These are phyloP conservation scores for Cyberlindnera meyerae DNA, from an alignment of 805 yeast species.

Conservation along the genomic window DNA sequence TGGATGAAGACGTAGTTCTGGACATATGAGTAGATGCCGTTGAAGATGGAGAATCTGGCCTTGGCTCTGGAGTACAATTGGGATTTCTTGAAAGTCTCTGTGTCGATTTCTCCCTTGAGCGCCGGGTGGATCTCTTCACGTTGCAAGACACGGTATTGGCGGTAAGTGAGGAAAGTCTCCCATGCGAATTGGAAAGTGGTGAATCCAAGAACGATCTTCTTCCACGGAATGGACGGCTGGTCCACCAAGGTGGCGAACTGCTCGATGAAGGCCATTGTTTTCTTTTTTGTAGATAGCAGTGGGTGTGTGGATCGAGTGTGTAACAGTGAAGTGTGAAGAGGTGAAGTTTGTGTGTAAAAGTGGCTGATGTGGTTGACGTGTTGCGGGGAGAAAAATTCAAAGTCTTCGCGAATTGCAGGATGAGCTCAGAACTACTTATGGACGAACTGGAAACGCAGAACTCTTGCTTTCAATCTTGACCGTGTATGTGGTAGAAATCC, in stretches of 20 bases:
- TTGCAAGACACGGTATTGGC: constrained; percentile 69
- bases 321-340: too few relatives aligned
- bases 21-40: constrained; percentile 44
- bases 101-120: constrained; percentile 62
- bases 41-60: constrained; percentile 58
- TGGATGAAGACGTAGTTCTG: constrained; percentile 56
- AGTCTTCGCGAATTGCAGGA: too few relatives aligned
- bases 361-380: too few relatives aligned
- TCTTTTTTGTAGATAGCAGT: too few relatives aligned
- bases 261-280: constrained; percentile 27
- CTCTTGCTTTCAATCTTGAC: too few relatives aligned
- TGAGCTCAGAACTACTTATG: too few relatives aligned
- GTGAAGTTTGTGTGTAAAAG: too few relatives aligned
- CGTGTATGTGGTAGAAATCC: too few relatives aligned
- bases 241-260: constrained; percentile 52
- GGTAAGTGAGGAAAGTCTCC: constrained; percentile 65
- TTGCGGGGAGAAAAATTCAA: too few relatives aligned
- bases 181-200: constrained; percentile 71
- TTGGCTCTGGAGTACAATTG: constrained; percentile 79
- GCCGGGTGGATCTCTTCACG: constrained; percentile 59
- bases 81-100: constrained; percentile 70
- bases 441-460: too few relatives aligned
- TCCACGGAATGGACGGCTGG: constrained; percentile 74
- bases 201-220: constrained; percentile 64
- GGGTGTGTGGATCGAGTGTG: too few relatives aligned